These are phyloP conservation scores for Cupressus sempervirens DNA, from an alignment of 75 land plant species.

Conservation along the genomic window DNA sequence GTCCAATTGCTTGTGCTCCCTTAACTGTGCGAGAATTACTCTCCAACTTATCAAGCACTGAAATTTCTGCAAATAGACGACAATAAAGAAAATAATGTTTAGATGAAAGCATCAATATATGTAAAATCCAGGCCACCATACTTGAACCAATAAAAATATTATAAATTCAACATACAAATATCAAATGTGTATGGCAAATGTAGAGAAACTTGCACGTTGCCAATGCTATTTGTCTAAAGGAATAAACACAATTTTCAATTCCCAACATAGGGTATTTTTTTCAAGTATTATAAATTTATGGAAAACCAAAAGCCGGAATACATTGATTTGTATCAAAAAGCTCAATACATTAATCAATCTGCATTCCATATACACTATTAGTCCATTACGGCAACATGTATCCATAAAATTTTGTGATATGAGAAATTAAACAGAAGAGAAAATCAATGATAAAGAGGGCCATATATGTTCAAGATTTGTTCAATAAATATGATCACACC, in stretches of 20 bases:
- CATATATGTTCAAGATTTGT: not conserved
- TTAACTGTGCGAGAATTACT: slow-evolving; percentile 69
- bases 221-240: not conserved
- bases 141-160: not conserved
- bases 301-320: not conserved
- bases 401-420: not conserved
- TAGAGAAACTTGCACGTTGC: not conserved
- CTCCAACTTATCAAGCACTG: slow-evolving; percentile 72
- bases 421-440: not conserved
- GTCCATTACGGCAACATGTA: not conserved
- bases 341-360: not conserved
- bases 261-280: not conserved
- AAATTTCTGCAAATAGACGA: slow-evolving; percentile 3
- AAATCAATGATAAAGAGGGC: not conserved
- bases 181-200: not conserved
- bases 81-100: not conserved
- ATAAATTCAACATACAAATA: not conserved
- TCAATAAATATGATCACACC: not conserved
- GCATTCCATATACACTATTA: not conserved
- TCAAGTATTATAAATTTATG: not conserved
- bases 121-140: not conserved
- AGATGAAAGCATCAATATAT: not conserved
- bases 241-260: slow-evolving; percentile 1
- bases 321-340: not conserved
- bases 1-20: slow-evolving; percentile 82